Evolutionary conservation across 768 basidiomycete species (phyloP).

Genomic region (Hemileccinum rubropunctum): DNA sequence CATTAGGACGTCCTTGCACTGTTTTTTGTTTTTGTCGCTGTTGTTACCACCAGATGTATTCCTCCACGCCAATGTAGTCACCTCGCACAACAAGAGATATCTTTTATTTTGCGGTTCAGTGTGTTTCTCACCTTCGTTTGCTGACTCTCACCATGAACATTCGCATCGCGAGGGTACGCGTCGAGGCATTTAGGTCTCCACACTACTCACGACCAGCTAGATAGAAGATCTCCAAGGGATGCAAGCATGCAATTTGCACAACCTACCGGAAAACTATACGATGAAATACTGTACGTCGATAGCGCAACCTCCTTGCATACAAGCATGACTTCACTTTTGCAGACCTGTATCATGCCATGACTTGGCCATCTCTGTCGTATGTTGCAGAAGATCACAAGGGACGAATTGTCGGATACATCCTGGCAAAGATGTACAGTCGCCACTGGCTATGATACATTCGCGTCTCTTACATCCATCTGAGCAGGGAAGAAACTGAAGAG

Average conservation of each 20-base stretch:
- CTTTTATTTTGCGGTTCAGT: slow-evolving; percentile 13
- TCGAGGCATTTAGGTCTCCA: not conserved
- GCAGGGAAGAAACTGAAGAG: slow-evolving; percentile 54
- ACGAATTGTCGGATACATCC: slow-evolving; percentile 88
- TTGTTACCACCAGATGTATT: slow-evolving; percentile 27
- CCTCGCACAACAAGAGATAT: not conserved
- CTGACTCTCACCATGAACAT: no score
- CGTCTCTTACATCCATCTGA: slow-evolving; percentile 28
- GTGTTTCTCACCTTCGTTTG: not conserved
- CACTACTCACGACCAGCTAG: slow-evolving; percentile 39
- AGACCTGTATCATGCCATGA: slow-evolving; percentile 90
- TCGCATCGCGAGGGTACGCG: slow-evolving; percentile 29
- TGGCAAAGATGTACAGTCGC: slow-evolving; percentile 84
- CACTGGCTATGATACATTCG: slow-evolving; percentile 1
- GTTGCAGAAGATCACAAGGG: slow-evolving; percentile 91
- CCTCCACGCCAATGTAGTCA: slow-evolving; percentile 19
- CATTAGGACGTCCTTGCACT: slow-evolving; percentile 13
- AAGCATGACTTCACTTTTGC: not conserved
- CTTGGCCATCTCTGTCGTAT: slow-evolving; percentile 92
- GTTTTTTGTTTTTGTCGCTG: slow-evolving; percentile 15
- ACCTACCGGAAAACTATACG: slow-evolving; percentile 89
- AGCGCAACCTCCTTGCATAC: not conserved
- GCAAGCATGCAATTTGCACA: slow-evolving; percentile 93
- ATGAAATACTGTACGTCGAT: slow-evolving; percentile 67
- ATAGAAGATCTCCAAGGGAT: slow-evolving; percentile 87